Evolutionary conservation across 768 basidiomycete species (phyloP), one percentile per base, ranked within the genome.

Genomic region (Bullera alba): DNA sequence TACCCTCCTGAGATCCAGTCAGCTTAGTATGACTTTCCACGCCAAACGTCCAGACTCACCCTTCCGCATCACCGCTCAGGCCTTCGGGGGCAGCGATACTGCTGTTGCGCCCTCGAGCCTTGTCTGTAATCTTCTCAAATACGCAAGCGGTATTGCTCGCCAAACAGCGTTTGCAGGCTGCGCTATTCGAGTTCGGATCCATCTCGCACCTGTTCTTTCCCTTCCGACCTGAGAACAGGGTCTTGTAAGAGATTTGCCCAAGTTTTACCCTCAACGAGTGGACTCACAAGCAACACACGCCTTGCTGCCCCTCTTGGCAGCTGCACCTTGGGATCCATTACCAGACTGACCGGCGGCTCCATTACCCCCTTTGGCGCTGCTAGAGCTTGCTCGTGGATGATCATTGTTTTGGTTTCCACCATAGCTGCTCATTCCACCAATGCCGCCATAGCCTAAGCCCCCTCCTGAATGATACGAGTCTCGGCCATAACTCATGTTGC

Each of bases 171-270:
- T 58, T 51, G 48, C 70, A 63, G 1, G 57, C 29, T 27, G 37
- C 42, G 36, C 49, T 57, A 5, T 39, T 38, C 6, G 53, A 53
- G 14, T 51, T 46, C 12, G 57, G 59, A 53, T 68, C 69, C 25
- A 57, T 53, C 51, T 71, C 67, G 38, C 70, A 71, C 27, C 70
- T 35, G 38, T 71, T 71, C 51, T 71, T 71, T 12, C 70, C 70
- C 50, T 54, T 60, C 1, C 70, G 64, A 54, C 63, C 62, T 67
- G 46, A 17, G n/a, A 1, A 49, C 41, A 26, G 5, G 23, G n/a
- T 35, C 36, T 23, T 10, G 17, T 10, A 35, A 23, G 10, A 34
- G n/a, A 34, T 34, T 10, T 35, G 43, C 6, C 22, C 26, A 6
- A 30, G 15, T 4, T 23, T 16, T 17, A 6, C 14, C 2, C 5